Conservation (phyloP, 2,329 filamentous ascomycete species). For the Alternaria atra region DNA sequence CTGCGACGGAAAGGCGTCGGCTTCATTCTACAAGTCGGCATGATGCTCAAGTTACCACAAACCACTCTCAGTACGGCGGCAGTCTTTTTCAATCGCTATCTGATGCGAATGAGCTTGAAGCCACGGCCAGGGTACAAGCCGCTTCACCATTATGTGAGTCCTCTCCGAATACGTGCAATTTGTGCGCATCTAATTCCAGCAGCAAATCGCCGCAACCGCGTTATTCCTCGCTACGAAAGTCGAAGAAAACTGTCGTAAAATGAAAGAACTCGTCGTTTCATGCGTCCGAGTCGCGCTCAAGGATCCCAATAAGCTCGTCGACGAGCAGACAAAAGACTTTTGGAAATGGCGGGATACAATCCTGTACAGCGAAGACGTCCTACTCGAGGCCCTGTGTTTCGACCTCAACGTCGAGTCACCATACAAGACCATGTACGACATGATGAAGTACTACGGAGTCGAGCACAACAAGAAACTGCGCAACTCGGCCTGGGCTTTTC, state of each 20-base stretch:
- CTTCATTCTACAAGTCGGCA: constrained; percentile 94
- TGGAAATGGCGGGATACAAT: constrained; percentile 98
- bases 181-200: constrained; percentile 16
- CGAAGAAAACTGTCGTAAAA: constrained; percentile 95
- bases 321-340: constrained; percentile 97
- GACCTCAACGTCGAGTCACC: constrained; percentile 91
- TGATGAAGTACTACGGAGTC: constrained; percentile 75
- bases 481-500: constrained; percentile 90
- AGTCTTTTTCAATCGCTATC: constrained; percentile 95
- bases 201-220: constrained; percentile 86
- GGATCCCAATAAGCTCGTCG: constrained; percentile 85
- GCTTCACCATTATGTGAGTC: constrained; percentile 79
- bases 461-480: constrained; percentile 83
- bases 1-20: constrained; percentile 91
- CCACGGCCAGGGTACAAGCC: constrained; percentile 72
- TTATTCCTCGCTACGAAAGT: constrained; percentile 97
- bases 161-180: neutral
- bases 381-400: constrained; percentile 92
- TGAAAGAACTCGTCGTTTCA: constrained; percentile 91
- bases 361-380: constrained; percentile 87
- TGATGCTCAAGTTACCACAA: constrained; percentile 90
- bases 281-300: constrained; percentile 96
- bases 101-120: constrained; percentile 87
- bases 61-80: constrained; percentile 90
- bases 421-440: constrained; percentile 83